Evolutionary conservation across 2,329 filamentous ascomycete species (phyloP).

Genomic region (Botrytis pseudocinerea): DNA sequence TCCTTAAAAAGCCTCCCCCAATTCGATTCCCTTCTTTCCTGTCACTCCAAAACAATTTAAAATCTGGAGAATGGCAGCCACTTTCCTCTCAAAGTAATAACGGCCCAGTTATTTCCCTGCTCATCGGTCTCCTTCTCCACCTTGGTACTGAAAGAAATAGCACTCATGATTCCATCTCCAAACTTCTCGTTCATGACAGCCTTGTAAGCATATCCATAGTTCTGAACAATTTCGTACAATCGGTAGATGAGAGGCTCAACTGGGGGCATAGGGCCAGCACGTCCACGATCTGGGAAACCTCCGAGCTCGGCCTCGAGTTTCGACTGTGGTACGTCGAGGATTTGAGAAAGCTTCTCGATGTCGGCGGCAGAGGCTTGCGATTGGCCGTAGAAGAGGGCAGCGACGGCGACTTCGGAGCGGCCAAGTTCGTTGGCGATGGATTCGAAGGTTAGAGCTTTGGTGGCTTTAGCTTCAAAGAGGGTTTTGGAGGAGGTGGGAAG

Average conservation of each 20-base stretch:
- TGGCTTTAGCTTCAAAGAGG: conserved; percentile 80
- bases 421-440: conserved; percentile 71
- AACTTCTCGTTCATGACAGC: conserved; percentile 95
- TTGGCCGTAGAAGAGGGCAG: conserved; percentile 90
- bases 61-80: conserved; percentile 51
- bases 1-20: not conserved
- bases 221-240: conserved; percentile 92
- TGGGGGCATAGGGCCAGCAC: conserved; percentile 78
- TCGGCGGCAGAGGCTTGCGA: conserved; percentile 72
- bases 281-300: conserved; percentile 79
- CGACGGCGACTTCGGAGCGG: conserved; percentile 83
- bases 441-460: conserved; percentile 75
- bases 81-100: conserved; percentile 83
- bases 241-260: conserved; percentile 86
- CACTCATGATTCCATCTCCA: conserved; percentile 94
- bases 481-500: conserved; percentile 70
- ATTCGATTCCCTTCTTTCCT: not conserved
- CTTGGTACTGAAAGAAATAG: conserved; percentile 85
- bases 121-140: conserved; percentile 93
- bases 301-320: conserved; percentile 62
- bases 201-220: conserved; percentile 96
- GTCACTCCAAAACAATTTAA: not conserved
- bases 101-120: conserved; percentile 77
- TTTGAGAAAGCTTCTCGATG: conserved; percentile 61
- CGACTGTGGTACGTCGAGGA: conserved; percentile 61